Base-by-base conservation (phyloP, 1,284 basidiomycete species). In the Tranzscheliella williamsii region DNA sequence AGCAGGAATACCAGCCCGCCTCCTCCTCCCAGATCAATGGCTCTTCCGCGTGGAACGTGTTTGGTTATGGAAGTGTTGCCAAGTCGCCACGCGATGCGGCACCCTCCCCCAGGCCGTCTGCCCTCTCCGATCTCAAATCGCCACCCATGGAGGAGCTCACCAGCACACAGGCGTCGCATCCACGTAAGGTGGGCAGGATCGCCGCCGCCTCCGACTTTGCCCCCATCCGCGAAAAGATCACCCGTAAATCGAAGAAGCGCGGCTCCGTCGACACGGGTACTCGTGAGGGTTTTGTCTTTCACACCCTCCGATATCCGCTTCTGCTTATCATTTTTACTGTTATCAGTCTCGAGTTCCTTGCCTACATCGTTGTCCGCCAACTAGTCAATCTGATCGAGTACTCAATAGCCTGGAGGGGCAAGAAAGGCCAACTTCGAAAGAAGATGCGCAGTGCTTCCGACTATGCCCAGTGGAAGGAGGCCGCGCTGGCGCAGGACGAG, bases 321-420 rank as follows among this genome's bases (percentile, higher is more conserved):
- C 49, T 77, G 87, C 78, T 83, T 54, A 83, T 91, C 66, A 88
- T 98, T 42, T 91, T 92, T 65, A 45, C 87, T 4, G 85, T 94
- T 78, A 96, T 98, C 63, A 82, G 85, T 24, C 81, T 84, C 23
- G 89, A 97, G 78, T 97, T 98, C 73, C 81, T 89, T 13, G 80
- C 89, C 24, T 81, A 97, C 74, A 85, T 97, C 31, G 63, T 89
- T 21, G 90, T 91, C 37, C 83, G 94, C 29, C 93, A 97, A 78
- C 76, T 93, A 15, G 94, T 96, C 41, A 76, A 76, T 30, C 26
- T 73, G 12, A 64, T 73, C 48, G 75, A 77, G 35, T 73, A 53
- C 30, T 39, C 66, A 11, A 40, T 58, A 5, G 42, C 74, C 86
- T 90, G 91, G 89, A 81, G 90, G 46, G 93, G 94, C 5, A 82